Evolutionary conservation across 768 basidiomycete genomes (phyloP).

Genomic region (Harrya chromipes): DNA sequence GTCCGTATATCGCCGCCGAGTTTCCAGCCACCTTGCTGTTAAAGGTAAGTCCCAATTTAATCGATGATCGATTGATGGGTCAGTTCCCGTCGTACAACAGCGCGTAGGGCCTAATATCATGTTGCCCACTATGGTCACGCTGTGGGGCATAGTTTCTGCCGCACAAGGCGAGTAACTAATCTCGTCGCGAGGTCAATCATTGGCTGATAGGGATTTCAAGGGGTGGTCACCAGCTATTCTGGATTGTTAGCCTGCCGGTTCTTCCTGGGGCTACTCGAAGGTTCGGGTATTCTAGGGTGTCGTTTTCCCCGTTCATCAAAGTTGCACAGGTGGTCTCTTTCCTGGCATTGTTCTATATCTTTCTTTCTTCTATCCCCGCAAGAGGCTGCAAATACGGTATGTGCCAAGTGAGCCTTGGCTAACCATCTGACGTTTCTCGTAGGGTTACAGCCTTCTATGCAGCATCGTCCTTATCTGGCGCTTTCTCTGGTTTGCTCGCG

Average conservation of each 20-base stretch:
- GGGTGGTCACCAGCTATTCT: slow-evolving; percentile 45
- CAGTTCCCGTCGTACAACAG: slow-evolving; percentile 12
- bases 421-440: neutral
- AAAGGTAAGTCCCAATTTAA: slow-evolving; percentile 31
- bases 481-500: slow-evolving; percentile 64
- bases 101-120: slow-evolving; percentile 50
- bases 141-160: slow-evolving; percentile 63
- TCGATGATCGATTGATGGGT: neutral
- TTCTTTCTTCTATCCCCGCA: slow-evolving; percentile 45
- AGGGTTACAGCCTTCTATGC: slow-evolving; percentile 41
- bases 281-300: slow-evolving; percentile 26
- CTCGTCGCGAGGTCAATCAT: neutral
- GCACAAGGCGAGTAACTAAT: slow-evolving; percentile 46
- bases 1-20: slow-evolving; percentile 53
- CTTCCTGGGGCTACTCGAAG: slow-evolving; percentile 57
- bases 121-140: slow-evolving; percentile 57
- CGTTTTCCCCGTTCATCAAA: slow-evolving; percentile 2
- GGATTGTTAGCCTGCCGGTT: slow-evolving; percentile 52
- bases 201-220: slow-evolving; percentile 23
- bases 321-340: slow-evolving; percentile 48
- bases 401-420: neutral
- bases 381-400: slow-evolving; percentile 24
- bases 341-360: slow-evolving; percentile 57
- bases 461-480: slow-evolving; percentile 51
- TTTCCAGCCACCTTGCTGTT: slow-evolving; percentile 59